Evolutionary conservation across 768 basidiomycete genomes (phyloP).

Genomic region (Asterophora parasitica): DNA sequence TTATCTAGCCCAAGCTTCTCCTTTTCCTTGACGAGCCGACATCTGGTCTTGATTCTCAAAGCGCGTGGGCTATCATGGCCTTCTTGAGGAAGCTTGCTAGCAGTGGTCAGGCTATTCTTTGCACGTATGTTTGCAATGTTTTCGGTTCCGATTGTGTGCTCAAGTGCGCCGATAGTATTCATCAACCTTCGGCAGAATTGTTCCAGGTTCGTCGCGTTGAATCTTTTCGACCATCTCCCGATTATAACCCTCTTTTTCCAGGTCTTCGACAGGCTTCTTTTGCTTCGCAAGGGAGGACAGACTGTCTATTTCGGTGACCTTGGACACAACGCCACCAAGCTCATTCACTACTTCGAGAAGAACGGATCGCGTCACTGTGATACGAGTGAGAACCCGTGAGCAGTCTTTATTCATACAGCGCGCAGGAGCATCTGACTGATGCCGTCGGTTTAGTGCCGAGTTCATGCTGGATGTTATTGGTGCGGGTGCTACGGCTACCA

Average conservation of each 20-base stretch:
- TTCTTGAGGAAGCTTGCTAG: slow-evolving; percentile 76
- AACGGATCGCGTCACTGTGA: slow-evolving; percentile 64
- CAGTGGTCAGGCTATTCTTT: slow-evolving; percentile 84
- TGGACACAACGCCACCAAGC: slow-evolving; percentile 51
- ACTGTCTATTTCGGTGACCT: slow-evolving; percentile 73
- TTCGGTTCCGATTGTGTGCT: not conserved
- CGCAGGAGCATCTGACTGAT: slow-evolving; percentile 7
- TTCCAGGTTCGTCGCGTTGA: slow-evolving; percentile 47
- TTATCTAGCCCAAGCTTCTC: slow-evolving; percentile 59
- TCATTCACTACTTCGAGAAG: slow-evolving; percentile 74
- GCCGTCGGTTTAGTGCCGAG: slow-evolving; percentile 38
- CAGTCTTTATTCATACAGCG: not conserved
- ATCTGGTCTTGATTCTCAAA: slow-evolving; percentile 82
- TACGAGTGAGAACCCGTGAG: slow-evolving; percentile 69
- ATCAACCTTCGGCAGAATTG: slow-evolving; percentile 77
- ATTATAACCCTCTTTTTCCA: slow-evolving; percentile 11
- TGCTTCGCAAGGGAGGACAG: slow-evolving; percentile 74
- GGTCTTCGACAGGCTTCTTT: slow-evolving; percentile 73
- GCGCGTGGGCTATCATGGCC: slow-evolving; percentile 75
- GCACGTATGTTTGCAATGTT: slow-evolving; percentile 50
- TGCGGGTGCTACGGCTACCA: slow-evolving; percentile 59
- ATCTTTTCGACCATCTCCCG: not conserved
- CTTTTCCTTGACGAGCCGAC: slow-evolving; percentile 91
- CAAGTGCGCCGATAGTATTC: slow-evolving; percentile 29
- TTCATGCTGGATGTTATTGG: slow-evolving; percentile 70